Conservation (phyloP, 495 filamentous ascomycete species). For the Lasiosphaeriaceae sp. region DNA sequence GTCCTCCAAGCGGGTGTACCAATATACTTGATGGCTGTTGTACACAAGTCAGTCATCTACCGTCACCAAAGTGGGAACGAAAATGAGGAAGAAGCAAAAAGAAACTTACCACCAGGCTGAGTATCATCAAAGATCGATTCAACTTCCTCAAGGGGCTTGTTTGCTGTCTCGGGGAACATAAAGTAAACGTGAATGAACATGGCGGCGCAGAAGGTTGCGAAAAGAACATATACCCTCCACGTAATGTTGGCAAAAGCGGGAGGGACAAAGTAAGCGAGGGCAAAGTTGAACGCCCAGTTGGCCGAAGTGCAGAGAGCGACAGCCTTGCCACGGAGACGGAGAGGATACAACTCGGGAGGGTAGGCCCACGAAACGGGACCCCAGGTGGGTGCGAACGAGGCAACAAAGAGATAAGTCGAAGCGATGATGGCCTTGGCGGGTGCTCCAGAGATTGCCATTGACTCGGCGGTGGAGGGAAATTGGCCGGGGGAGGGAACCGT, state of each 20-base stretch:
- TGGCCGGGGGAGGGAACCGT: constrained; percentile 34
- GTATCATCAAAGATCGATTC: constrained; percentile 62
- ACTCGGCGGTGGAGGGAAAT: constrained; percentile 39
- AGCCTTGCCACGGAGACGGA: constrained; percentile 67
- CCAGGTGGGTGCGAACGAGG: constrained; percentile 72
- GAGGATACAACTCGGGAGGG: constrained; percentile 70
- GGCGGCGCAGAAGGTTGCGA: constrained; percentile 68
- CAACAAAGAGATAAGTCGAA: constrained; percentile 74
- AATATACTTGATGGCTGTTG: constrained; percentile 55
- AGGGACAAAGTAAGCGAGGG: constrained; percentile 73
- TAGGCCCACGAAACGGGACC: constrained; percentile 73
- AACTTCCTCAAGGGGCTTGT: constrained; percentile 76
- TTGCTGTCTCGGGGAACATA: constrained; percentile 78
- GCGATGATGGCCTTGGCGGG: constrained; percentile 70
- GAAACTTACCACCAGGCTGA: constrained; percentile 21
- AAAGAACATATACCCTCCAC: constrained; percentile 72
- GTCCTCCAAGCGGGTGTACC: constrained; percentile 71
- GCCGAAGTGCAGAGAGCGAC: constrained; percentile 68
- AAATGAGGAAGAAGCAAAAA: neutral
- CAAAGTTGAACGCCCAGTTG: constrained; percentile 82
- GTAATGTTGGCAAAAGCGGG: constrained; percentile 68
- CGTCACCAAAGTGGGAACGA: neutral
- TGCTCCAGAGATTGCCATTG: constrained; percentile 49
- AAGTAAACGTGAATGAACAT: constrained; percentile 77
- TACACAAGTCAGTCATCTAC: constrained; percentile 9